These are phyloP conservation scores for Eimeria maxima DNA, from an alignment of 169 alveolate genomes.

Conservation along the genomic window DNA sequence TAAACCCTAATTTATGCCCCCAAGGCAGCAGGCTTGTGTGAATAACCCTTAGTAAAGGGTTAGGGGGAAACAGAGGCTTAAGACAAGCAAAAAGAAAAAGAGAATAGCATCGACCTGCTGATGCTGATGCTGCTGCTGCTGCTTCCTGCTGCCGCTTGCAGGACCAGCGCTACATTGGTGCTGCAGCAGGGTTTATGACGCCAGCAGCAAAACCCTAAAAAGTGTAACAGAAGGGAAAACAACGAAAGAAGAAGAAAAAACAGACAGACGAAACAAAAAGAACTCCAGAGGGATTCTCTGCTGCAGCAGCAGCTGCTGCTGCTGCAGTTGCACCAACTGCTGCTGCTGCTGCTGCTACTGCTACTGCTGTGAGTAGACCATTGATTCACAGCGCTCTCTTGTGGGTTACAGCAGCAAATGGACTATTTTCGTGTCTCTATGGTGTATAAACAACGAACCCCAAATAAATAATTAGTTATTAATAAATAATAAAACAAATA, in stretches of 20 bases:
- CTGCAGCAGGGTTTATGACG: too few species aligned
- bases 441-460: too few species aligned
- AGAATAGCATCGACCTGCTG: neutral
- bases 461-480: too few species aligned
- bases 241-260: too few species aligned
- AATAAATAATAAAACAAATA: too few species aligned
- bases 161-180: neutral
- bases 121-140: neutral
- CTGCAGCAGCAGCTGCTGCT: neutral
- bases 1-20: neutral
- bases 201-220: too few species aligned
- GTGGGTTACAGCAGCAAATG: too few species aligned
- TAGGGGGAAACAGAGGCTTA: neutral
- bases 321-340: neutral
- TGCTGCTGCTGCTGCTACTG: neutral
- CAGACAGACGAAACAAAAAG: too few species aligned
- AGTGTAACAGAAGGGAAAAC: too few species aligned
- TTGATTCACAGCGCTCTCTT: too few species aligned
- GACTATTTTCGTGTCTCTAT: too few species aligned
- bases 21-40: neutral
- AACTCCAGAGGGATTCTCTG: neutral
- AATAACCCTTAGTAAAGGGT: neutral
- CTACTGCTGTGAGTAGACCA: neutral
- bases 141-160: neutral
- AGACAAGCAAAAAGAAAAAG: neutral